Evolutionary conservation across 768 basidiomycete species (phyloP), one percentile per base, ranked within the genome.

Genomic region (Tylopilus subfusipes): DNA sequence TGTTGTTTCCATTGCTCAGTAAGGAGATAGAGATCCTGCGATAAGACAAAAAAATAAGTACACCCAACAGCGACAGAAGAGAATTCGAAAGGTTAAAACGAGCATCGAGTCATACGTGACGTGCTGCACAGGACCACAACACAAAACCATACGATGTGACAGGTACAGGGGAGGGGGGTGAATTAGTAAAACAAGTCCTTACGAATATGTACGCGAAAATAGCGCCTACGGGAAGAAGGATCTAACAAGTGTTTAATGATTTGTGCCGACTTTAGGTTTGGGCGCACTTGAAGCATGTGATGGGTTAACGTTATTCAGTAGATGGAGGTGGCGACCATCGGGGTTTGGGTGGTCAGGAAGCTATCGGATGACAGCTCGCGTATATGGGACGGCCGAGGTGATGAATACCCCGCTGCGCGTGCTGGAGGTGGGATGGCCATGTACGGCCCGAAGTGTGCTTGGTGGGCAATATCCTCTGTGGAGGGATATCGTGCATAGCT

Each of bases 341-440:
- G 70, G 0, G 57, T 18, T 57, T 68, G 64, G 25, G 64, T n/a
- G 40, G 50, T 47, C 19, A 68, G 51, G 52, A 70, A 52, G 31
- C 60, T 63, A 8, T 72, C 64, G 3, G 66, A 61, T 12, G 69
- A 70, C 19, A 62, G 29, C 2, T 70, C 58, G 22, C 63, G 70
- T 6, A 52, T 62, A 31, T 70, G 66, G 25, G 57, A 50, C 12
- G 25, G 22, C 21, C 40, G 62, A 9, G 59, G 60, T 27, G 59
- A 58, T 21, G 50, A 46, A 29, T 73, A 71, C 11, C 72, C 74
- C 5, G 71, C 73, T 4, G 67, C 69, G 27, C 74, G 70, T 25
- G 73, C 73, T 13, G 74, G 58, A 2, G 66, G 65, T 5, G 76
- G 77, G 57, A 75, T 72, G 30, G 72, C 51, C 66, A 68, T 65